Conservation (phyloP, 177 flowering plant species). For the Telopea speciosissima region DNA sequence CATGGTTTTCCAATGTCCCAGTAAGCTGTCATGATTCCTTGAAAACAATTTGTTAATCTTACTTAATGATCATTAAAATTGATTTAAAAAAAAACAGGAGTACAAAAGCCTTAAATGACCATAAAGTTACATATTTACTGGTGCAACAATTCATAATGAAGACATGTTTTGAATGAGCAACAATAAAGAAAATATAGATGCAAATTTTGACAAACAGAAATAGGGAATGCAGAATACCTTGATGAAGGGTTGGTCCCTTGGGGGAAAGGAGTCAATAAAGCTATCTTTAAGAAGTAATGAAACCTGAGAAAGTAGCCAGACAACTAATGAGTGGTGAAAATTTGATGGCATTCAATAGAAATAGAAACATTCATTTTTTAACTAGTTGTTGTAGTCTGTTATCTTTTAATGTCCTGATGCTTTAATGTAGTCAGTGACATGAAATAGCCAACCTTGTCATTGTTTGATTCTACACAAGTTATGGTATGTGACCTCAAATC, state of each 20-base stretch:
- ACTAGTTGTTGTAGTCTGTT: not conserved
- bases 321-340: not conserved
- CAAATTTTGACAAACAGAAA: not conserved
- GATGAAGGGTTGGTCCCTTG: slow-evolving; percentile 62
- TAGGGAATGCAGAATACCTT: slow-evolving; percentile 41
- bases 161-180: not conserved
- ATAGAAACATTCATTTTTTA: not conserved
- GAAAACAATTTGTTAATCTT: no score
- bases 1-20: no score
- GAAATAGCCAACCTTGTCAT: slow-evolving; percentile 59
- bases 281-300: slow-evolving; percentile 91
- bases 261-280: slow-evolving; percentile 78
- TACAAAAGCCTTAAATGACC: no score
- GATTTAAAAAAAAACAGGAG: no score
- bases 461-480: slow-evolving; percentile 79
- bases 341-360: not conserved
- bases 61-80: no score
- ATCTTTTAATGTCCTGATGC: not conserved
- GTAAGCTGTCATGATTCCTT: no score
- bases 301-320: slow-evolving; percentile 49
- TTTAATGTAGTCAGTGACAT: not conserved
- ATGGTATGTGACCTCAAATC: slow-evolving; percentile 74
- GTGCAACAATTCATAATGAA: not conserved
- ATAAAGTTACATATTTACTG: not conserved
- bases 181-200: not conserved